Evolutionary conservation across 768 basidiomycete genomes (phyloP).

Genomic region (Gyrodon lividus): DNA sequence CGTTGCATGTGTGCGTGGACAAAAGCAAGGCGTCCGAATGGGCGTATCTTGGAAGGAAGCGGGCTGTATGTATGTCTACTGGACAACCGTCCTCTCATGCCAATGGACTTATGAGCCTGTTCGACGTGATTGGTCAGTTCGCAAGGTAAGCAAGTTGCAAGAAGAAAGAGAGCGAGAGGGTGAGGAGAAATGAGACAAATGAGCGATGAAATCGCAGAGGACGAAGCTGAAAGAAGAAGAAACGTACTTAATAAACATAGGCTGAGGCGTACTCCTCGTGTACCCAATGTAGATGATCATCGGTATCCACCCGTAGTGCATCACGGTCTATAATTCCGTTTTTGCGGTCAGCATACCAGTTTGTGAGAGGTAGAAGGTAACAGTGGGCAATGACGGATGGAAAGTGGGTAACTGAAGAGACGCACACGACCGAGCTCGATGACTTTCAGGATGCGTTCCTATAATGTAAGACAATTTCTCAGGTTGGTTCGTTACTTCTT

Average conservation of each 20-base stretch:
- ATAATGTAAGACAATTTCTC: neutral
- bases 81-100: conserved; percentile 50
- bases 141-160: conserved; percentile 1
- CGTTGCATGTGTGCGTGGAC: conserved; percentile 14
- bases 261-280: conserved; percentile 89
- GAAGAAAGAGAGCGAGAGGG: neutral
- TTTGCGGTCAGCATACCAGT: neutral
- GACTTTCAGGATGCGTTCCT: conserved; percentile 83
- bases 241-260: conserved; percentile 93
- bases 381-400: neutral
- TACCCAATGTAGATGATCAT: conserved; percentile 95
- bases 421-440: conserved; percentile 81
- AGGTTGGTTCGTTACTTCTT: neutral
- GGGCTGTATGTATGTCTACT: neutral
- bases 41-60: neutral
- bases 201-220: too few species aligned
- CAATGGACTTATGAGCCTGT: conserved; percentile 89
- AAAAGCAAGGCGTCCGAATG: conserved; percentile 1
- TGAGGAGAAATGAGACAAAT: neutral
- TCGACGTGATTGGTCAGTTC: neutral
- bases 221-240: neutral
- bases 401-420: conserved; percentile 12
- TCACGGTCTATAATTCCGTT: conserved; percentile 57
- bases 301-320: conserved; percentile 97
- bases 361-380: conserved; percentile 3